Percentiles rank a stretch among this genome's conserved stretches.
Evolutionary conservation across 352 stramenopile species (phyloP).

Genomic region (Globisporangium radiosum): DNA sequence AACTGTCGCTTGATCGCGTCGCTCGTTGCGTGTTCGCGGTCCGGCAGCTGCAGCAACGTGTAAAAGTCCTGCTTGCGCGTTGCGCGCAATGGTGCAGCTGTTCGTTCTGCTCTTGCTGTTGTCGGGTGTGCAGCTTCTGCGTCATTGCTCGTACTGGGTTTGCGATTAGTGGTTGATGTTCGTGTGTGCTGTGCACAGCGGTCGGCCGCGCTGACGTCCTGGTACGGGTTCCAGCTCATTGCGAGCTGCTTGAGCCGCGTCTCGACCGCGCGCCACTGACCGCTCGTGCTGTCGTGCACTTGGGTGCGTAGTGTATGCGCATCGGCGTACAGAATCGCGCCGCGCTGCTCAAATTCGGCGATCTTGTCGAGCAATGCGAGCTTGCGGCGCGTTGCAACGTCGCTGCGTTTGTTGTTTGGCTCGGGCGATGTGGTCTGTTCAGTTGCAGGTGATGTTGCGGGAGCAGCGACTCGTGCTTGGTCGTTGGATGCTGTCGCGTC

Average conservation of each 20-base stretch:
- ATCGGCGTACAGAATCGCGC: slow-evolving; percentile 47
- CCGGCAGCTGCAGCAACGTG: slow-evolving; percentile 38
- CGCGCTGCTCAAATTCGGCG: slow-evolving; percentile 37
- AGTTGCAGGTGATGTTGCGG: too few species aligned
- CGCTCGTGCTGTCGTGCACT: slow-evolving; percentile 53
- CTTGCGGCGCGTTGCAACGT: slow-evolving; percentile 14
- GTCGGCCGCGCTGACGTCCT: slow-evolving; percentile 30
- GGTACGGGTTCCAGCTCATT: slow-evolving; percentile 73
- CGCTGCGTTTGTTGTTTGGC: neutral
- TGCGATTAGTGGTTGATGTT: neutral
- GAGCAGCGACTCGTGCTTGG: too few species aligned
- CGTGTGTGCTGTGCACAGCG: slow-evolving; percentile 10
- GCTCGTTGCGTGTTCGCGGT: slow-evolving; percentile 13
- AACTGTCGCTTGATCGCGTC: slow-evolving; percentile 68
- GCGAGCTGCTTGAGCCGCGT: slow-evolving; percentile 48
- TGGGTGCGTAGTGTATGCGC: slow-evolving; percentile 63
- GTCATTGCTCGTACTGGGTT: too few species aligned
- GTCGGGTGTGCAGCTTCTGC: neutral
- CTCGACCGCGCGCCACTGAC: slow-evolving; percentile 52
- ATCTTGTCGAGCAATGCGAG: slow-evolving; percentile 50
- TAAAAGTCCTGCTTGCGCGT: slow-evolving; percentile 54
- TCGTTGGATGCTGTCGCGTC: too few species aligned
- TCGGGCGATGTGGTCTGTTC: neutral
- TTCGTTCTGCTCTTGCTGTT: neutral
- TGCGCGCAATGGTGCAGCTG: slow-evolving; percentile 6